A percentile compares a stretch with the other conserved stretches of the same genome.
These are phyloP conservation scores for Xylariaceae sp. DNA, from an alignment of 2,329 filamentous ascomycete genomes.

Conservation along the genomic window DNA sequence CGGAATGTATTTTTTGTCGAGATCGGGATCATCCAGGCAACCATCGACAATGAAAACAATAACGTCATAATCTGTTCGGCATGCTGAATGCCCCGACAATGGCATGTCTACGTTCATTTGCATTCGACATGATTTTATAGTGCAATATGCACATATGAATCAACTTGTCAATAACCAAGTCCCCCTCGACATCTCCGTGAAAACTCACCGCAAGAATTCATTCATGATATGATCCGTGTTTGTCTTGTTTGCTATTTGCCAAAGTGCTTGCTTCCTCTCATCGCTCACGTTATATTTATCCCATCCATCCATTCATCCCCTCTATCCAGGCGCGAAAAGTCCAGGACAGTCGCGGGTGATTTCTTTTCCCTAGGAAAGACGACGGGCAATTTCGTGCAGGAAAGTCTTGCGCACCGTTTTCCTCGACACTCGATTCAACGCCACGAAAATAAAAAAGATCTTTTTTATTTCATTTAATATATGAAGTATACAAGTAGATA, in stretches of 20 bases:
- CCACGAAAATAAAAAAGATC: constrained; percentile 22
- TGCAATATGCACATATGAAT: background rate
- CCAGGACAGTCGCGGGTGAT: background rate
- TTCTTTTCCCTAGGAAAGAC: constrained; percentile 11
- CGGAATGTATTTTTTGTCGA: background rate
- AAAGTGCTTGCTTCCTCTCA: background rate
- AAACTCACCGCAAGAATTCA: too few species aligned
- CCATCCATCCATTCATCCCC: constrained; percentile 2
- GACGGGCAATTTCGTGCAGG: constrained; percentile 22
- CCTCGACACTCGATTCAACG: constrained; percentile 7
- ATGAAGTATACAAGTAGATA: constrained; percentile 17
- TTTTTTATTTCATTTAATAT: background rate
- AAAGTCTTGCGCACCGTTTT: constrained; percentile 15
- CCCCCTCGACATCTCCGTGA: too few species aligned
- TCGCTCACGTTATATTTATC: background rate
- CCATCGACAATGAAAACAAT: background rate
- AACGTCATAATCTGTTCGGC: background rate
- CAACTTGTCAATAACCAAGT: background rate
- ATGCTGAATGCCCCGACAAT: background rate
- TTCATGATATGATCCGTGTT: background rate
- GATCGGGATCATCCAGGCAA: background rate
- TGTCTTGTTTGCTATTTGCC: background rate
- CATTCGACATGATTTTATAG: background rate
- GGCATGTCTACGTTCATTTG: background rate
- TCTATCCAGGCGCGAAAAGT: background rate